These are phyloP conservation scores for Cercospora sp. DNA, from an alignment of 2,329 filamentous ascomycete species.

Conservation along the genomic window DNA sequence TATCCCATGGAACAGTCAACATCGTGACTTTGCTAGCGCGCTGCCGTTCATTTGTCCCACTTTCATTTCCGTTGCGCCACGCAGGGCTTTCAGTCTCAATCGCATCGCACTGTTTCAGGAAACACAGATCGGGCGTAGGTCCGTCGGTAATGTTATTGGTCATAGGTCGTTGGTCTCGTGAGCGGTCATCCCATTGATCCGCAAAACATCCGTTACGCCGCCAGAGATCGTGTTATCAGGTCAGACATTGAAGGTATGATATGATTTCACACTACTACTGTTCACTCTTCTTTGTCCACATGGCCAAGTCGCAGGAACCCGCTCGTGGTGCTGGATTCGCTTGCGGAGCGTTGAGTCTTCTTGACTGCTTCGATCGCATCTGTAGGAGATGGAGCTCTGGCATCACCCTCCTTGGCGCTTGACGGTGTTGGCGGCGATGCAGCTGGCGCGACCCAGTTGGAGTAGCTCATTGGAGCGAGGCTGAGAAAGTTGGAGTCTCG, in stretches of 20 bases:
- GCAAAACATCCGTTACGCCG: slow-evolving; percentile 11
- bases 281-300: slow-evolving; percentile 16
- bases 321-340: slow-evolving; percentile 23
- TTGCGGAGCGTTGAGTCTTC: slow-evolving; percentile 26
- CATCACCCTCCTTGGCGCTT: slow-evolving; percentile 2
- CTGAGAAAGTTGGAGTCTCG: slow-evolving; percentile 28
- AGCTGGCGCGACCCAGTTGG: slow-evolving; percentile 22
- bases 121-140: neutral
- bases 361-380: slow-evolving; percentile 18
- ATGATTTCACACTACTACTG: too few species aligned
- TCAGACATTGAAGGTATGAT: neutral
- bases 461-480: slow-evolving; percentile 24
- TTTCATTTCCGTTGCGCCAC: neutral
- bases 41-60: neutral
- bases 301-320: slow-evolving; percentile 25
- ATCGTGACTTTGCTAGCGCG: neutral
- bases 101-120: neutral
- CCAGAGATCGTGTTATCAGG: neutral
- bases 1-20: neutral
- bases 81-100: neutral
- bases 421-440: slow-evolving; percentile 12
- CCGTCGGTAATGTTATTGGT: neutral
- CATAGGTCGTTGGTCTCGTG: neutral
- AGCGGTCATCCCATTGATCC: neutral
- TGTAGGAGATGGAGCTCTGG: slow-evolving; percentile 11